Evolutionary conservation across 495 filamentous ascomycete species (phyloP).

Genomic region (Penicillium chermesinum): DNA sequence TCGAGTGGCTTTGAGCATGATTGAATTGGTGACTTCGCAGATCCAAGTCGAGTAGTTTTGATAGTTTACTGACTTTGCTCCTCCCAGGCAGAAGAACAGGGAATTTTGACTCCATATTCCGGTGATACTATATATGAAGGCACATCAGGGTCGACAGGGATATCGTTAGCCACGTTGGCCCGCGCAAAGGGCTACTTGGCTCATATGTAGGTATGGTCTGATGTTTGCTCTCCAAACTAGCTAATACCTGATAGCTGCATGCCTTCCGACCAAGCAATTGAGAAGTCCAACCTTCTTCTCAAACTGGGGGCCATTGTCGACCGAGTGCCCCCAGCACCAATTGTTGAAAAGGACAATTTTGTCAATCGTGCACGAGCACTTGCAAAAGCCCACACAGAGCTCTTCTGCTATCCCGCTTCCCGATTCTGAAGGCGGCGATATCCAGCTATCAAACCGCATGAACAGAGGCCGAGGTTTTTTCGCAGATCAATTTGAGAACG

Average conservation of each 20-base stretch:
- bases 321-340: slow-evolving; percentile 83
- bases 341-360: slow-evolving; percentile 85
- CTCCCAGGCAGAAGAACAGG: slow-evolving; percentile 65
- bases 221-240: slow-evolving; percentile 10
- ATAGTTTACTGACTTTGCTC: background rate
- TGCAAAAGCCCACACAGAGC: slow-evolving; percentile 63
- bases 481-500: slow-evolving; percentile 92
- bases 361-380: slow-evolving; percentile 85
- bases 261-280: slow-evolving; percentile 83
- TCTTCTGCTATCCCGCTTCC: slow-evolving; percentile 30
- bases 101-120: slow-evolving; percentile 68
- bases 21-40: slow-evolving; percentile 67
- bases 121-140: slow-evolving; percentile 97
- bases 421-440: slow-evolving; percentile 5
- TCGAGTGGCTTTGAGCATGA: slow-evolving; percentile 86
- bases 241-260: slow-evolving; percentile 58
- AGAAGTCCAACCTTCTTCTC: slow-evolving; percentile 83
- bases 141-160: slow-evolving; percentile 90
- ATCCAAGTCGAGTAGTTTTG: too few species aligned
- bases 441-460: slow-evolving; percentile 13
- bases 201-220: slow-evolving; percentile 63
- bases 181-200: slow-evolving; percentile 84
- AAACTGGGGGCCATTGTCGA: slow-evolving; percentile 89
- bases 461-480: slow-evolving; percentile 67
- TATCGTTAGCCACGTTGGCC: slow-evolving; percentile 85